Evolutionary conservation across 2,329 filamentous ascomycete genomes (phyloP).

Genomic region (Beauveria brongniartii): DNA sequence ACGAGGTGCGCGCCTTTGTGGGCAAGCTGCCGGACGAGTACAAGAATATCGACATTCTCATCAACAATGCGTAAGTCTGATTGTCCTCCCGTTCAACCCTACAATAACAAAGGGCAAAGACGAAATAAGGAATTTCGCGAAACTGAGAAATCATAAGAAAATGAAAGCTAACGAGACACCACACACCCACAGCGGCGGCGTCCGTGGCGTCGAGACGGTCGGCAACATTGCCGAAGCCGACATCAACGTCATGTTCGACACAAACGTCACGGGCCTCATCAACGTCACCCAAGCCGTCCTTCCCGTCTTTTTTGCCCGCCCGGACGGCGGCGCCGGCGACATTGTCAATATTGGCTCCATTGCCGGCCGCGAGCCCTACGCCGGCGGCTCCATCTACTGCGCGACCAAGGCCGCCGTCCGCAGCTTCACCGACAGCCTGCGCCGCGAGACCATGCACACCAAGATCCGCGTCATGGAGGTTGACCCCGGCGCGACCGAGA

Average conservation of each 20-base stretch:
- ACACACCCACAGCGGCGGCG: constrained; percentile 57
- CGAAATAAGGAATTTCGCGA: background rate
- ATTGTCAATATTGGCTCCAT: constrained; percentile 94
- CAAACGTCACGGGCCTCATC: constrained; percentile 91
- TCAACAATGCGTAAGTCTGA: constrained; percentile 81
- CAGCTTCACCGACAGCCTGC: constrained; percentile 73
- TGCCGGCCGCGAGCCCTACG: constrained; percentile 80
- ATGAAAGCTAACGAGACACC: constrained; percentile 9
- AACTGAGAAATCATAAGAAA: background rate
- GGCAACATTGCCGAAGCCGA: constrained; percentile 77
- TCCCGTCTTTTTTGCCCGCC: constrained; percentile 69
- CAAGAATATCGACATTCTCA: constrained; percentile 74
- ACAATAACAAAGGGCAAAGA: too few relatives aligned
- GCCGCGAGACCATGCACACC: constrained; percentile 74
- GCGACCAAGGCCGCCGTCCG: constrained; percentile 85
- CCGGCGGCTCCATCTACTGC: constrained; percentile 85
- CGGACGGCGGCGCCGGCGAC: constrained; percentile 72
- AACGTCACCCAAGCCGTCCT: constrained; percentile 92
- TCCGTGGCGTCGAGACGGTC: constrained; percentile 79
- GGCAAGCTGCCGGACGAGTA: constrained; percentile 69
- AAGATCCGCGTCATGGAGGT: constrained; percentile 79
- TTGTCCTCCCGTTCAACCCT: background rate
- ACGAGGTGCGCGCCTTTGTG: constrained; percentile 68
- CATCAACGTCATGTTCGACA: constrained; percentile 79
- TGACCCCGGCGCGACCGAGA: constrained; percentile 90